Evolutionary conservation across 2,329 filamentous ascomycete genomes (phyloP).

Genomic region (Endothia cerciana): DNA sequence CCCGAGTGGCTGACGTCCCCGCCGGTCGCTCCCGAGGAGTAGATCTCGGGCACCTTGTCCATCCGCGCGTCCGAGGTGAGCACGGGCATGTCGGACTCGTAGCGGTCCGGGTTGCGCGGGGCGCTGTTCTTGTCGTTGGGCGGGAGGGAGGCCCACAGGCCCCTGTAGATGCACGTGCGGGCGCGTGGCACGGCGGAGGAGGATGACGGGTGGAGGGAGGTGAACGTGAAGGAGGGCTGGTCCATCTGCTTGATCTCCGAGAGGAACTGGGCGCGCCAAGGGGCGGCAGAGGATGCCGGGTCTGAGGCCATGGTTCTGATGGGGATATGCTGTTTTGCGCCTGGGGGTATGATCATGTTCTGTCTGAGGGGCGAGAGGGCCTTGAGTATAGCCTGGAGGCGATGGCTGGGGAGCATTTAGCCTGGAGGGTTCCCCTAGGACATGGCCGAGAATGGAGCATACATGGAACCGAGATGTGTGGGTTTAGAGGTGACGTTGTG

Average conservation of each 20-base stretch:
- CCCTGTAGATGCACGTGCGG: slow-evolving; percentile 82
- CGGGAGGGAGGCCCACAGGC: slow-evolving; percentile 77
- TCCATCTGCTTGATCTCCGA: slow-evolving; percentile 53
- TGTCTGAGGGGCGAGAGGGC: slow-evolving; percentile 11
- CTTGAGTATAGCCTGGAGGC: slow-evolving; percentile 18
- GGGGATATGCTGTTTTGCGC: slow-evolving; percentile 25
- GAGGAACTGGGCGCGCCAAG: slow-evolving; percentile 58
- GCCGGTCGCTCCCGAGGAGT: slow-evolving; percentile 52
- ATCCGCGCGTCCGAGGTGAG: slow-evolving; percentile 90
- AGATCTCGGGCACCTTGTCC: slow-evolving; percentile 78
- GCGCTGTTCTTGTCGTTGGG: slow-evolving; percentile 73
- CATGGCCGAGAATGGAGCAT: neutral
- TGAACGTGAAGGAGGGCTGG: slow-evolving; percentile 54
- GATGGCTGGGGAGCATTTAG: slow-evolving; percentile 18
- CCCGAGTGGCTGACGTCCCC: slow-evolving; percentile 56
- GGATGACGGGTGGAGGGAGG: slow-evolving; percentile 48
- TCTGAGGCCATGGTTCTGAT: slow-evolving; percentile 33
- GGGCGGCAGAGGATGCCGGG: slow-evolving; percentile 42
- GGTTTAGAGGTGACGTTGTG: slow-evolving; percentile 3
- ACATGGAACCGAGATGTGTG: neutral
- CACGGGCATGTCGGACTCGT: slow-evolving; percentile 76
- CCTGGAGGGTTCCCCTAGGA: neutral
- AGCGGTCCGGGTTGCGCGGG: slow-evolving; percentile 67
- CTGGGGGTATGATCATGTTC: slow-evolving; percentile 9
- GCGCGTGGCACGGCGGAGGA: slow-evolving; percentile 57